These are phyloP conservation scores for Rhodotorula sp. DNA, from an alignment of 1,284 basidiomycete species.

Conservation along the genomic window DNA sequence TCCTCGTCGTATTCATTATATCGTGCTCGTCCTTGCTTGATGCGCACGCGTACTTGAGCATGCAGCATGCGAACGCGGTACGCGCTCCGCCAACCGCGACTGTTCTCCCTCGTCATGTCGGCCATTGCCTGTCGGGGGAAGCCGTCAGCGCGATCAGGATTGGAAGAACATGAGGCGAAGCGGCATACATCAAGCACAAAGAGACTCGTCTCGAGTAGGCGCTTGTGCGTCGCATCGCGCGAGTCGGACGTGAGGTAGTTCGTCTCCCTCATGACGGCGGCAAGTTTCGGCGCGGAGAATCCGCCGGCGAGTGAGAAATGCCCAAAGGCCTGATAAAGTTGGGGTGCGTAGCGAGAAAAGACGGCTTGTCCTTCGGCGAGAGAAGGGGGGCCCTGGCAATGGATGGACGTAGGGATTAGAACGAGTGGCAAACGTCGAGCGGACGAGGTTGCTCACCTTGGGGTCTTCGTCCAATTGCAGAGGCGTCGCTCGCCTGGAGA, in stretches of 20 bases:
- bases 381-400: background rate
- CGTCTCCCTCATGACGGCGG: slow-evolving; percentile 36
- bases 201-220: slow-evolving; percentile 41
- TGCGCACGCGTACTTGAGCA: slow-evolving; percentile 39
- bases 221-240: slow-evolving; percentile 41
- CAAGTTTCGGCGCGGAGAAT: background rate
- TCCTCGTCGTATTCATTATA: slow-evolving; percentile 37
- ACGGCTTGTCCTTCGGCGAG: slow-evolving; percentile 41
- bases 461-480: slow-evolving; percentile 4
- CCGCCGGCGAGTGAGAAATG: slow-evolving; percentile 42
- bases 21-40: slow-evolving; percentile 26
- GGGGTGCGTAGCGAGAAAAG: slow-evolving; percentile 39
- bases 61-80: slow-evolving; percentile 42
- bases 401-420: too few species aligned
- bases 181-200: slow-evolving; percentile 29
- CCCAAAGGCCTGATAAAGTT: slow-evolving; percentile 38
- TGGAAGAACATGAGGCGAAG: background rate
- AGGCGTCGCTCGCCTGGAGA: slow-evolving; percentile 1
- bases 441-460: background rate
- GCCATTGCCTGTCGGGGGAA: slow-evolving; percentile 31
- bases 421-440: background rate
- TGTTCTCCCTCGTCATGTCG: slow-evolving; percentile 36
- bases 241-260: slow-evolving; percentile 39
- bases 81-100: slow-evolving; percentile 39
- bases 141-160: background rate